Evolutionary conservation across 768 basidiomycete species (phyloP).

Genomic region (Favolaschia claudopus): DNA sequence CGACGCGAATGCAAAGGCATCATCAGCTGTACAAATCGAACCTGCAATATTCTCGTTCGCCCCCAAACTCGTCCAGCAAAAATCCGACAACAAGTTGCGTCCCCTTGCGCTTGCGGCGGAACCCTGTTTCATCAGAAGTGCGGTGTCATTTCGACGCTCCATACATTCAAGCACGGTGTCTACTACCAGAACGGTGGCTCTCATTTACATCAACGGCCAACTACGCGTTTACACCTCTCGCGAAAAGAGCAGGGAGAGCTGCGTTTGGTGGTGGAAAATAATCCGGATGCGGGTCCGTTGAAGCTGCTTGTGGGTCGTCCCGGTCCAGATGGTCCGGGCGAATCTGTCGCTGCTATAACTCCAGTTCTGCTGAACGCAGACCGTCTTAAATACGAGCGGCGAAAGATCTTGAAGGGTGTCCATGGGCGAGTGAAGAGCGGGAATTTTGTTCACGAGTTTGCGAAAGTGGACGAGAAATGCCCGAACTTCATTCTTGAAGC

Average conservation of each 20-base stretch:
- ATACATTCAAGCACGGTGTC: slow-evolving; percentile 18
- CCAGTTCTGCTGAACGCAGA: slow-evolving; percentile 21
- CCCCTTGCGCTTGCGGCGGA: not conserved
- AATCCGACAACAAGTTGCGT: not conserved
- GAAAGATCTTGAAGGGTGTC: slow-evolving; percentile 7
- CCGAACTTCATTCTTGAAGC: too few species aligned
- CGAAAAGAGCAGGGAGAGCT: slow-evolving; percentile 2
- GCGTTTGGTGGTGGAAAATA: slow-evolving; percentile 6
- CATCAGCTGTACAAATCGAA: slow-evolving; percentile 20
- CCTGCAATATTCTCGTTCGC: slow-evolving; percentile 27
- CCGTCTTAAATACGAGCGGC: slow-evolving; percentile 26
- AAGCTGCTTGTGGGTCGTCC: slow-evolving; percentile 29
- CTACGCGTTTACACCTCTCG: slow-evolving; percentile 20
- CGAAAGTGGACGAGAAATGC: too few species aligned
- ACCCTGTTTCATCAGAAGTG: slow-evolving; percentile 15
- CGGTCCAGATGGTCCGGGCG: slow-evolving; percentile 21
- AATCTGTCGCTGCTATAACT: slow-evolving; percentile 24
- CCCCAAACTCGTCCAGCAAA: slow-evolving; percentile 9
- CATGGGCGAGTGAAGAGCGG: too few species aligned
- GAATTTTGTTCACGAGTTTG: too few species aligned
- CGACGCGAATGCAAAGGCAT: slow-evolving; percentile 24
- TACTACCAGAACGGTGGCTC: slow-evolving; percentile 21
- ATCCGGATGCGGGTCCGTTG: slow-evolving; percentile 26
- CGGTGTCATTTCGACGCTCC: not conserved
- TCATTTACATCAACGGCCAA: slow-evolving; percentile 26